phyloP scores from a whole-genome alignment of 441 rosid genomes.

The Bruguiera hainesii region DNA sequence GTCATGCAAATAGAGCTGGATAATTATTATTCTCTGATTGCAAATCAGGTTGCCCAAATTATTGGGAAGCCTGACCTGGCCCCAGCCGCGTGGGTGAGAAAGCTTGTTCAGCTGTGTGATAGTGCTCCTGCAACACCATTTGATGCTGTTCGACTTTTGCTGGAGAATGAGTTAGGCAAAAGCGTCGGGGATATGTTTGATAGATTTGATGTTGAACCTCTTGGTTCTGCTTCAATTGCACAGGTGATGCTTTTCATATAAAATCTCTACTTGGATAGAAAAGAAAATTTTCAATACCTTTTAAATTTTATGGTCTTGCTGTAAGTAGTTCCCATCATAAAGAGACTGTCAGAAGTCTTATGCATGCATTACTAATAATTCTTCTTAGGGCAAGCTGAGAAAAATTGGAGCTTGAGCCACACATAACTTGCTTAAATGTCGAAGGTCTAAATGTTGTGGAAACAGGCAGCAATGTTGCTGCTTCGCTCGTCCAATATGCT shows the following conservation, averaged over 20 bases:
- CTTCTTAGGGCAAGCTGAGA: no score
- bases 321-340: neutral
- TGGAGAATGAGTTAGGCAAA: constrained; percentile 72
- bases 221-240: constrained; percentile 97
- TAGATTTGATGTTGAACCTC: constrained; percentile 69
- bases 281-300: neutral
- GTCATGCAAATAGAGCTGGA: no score
- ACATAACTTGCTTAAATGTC: constrained; percentile 2
- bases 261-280: neutral
- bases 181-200: constrained; percentile 60
- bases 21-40: constrained; percentile 15
- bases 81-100: constrained; percentile 96
- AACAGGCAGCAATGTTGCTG: neutral
- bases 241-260: constrained; percentile 49
- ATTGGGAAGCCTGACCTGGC: constrained; percentile 94
- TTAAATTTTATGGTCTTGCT: neutral
- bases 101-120: constrained; percentile 85
- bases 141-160: constrained; percentile 43
- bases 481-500: neutral
- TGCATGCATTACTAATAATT: no score
- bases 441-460: neutral
- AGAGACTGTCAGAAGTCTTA: no score
- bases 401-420: no score
- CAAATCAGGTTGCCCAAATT: constrained; percentile 72
- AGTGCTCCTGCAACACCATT: constrained; percentile 83